Base-by-base conservation (phyloP, 2,329 filamentous ascomycete genomes). In the Iodosphaeria phyllophila region DNA sequence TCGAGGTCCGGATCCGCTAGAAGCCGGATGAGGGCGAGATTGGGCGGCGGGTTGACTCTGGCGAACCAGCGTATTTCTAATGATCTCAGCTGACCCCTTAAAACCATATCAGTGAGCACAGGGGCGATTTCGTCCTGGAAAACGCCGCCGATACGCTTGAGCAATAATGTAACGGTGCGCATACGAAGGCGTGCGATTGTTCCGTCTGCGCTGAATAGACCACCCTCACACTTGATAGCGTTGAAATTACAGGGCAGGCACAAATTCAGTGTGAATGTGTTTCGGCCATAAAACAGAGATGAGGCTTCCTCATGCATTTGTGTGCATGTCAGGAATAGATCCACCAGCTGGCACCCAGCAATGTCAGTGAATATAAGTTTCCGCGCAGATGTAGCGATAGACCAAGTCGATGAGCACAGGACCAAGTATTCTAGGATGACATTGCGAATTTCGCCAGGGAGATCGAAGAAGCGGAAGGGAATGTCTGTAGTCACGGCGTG, bases 1-100 rank as follows among this genome's bases (percentile, higher is more conserved):
- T 52, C 40, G 18, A 62, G 40, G 23, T 58, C 51, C 23, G 58
- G 57, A 29, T 61, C 57, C 20, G 47, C 39, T 27, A 63, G 35
- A 11, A 61, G 37, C 25, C 41, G 39, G 22, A 60, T 34, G 6
- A 61, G 33, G 3, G 43, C 28, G 36, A 48, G 37, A 43, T 45
- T 10, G 43, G 42, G 5, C 29, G 26, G 6, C 36, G 35, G 18
- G 18, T n/a, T 8, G 18, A 8, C 8, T 8, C 18, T n/a, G 18
- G 8, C 8, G 8, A 18, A 13, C 16, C 23, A 19, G 15, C 5
- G 23, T 19, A 8, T 8, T 19, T 8, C 16, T 12, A 13, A 18
- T 10, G 8, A 18, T 19, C 40, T 30, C 27, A 46, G 29, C 19
- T 29, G 34, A 8, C 42, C 41, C 21, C 31, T 33, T 13, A 44